phyloP scores from a whole-genome alignment of 306 rosid genomes.

The Luffa acutangula region DNA sequence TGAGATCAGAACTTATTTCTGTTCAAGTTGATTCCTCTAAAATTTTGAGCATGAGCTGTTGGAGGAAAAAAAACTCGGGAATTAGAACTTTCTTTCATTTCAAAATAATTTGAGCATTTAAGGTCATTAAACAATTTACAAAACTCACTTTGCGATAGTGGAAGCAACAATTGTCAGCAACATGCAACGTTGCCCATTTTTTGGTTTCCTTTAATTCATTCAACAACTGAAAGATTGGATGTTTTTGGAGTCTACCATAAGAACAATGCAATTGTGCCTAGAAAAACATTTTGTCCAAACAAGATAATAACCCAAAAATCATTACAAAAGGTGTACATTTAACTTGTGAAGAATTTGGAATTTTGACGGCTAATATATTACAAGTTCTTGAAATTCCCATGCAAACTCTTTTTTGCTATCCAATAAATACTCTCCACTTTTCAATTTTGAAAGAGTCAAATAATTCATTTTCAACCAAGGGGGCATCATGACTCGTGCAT shows the following conservation, averaged over 20 bases:
- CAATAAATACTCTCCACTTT: background rate
- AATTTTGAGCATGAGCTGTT: conserved; percentile 51
- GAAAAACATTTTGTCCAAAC: background rate
- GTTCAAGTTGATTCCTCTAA: conserved; percentile 23
- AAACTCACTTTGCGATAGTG: conserved; percentile 78
- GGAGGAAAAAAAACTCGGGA: conserved; percentile 14
- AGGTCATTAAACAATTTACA: background rate
- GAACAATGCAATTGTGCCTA: conserved; percentile 1
- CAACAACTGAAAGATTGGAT: conserved; percentile 37
- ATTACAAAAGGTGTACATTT: background rate
- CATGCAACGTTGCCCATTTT: conserved; percentile 70
- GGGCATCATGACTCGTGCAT: background rate
- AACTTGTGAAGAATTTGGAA: background rate
- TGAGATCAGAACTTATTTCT: conserved; percentile 17
- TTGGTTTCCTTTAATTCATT: conserved; percentile 51
- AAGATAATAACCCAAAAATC: background rate
- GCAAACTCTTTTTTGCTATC: background rate
- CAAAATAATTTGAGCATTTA: background rate
- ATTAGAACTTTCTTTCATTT: background rate
- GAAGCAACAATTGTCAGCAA: conserved; percentile 77
- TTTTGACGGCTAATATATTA: background rate
- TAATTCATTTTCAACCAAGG: background rate
- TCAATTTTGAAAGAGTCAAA: background rate
- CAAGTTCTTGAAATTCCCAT: background rate
- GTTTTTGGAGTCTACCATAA: conserved; percentile 7